phyloP scores from a whole-genome alignment of 371 early-diverging fungal species.

The Mortierella sp. region DNA sequence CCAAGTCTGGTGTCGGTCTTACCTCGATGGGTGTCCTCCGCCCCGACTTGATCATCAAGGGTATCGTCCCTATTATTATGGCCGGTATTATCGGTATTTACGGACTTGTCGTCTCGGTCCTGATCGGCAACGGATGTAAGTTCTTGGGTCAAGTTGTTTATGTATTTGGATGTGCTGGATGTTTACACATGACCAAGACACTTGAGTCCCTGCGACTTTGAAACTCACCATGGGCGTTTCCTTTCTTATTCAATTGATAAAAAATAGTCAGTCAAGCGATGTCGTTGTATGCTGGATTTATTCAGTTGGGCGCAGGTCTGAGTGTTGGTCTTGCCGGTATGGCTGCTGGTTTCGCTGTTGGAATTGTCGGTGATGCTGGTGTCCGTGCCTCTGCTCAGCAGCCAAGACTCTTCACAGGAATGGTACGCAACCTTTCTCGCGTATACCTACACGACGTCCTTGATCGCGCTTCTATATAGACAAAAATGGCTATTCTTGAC shows the following conservation, averaged over 20 bases:
- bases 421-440: slow-evolving; percentile 58
- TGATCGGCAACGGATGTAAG: slow-evolving; percentile 84
- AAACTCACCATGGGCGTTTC: slow-evolving; percentile 13
- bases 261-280: slow-evolving; percentile 59
- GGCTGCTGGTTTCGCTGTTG: slow-evolving; percentile 94
- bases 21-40: slow-evolving; percentile 90
- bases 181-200: background rate
- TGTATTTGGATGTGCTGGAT: background rate
- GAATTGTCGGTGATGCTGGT: slow-evolving; percentile 92
- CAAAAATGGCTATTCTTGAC: background rate
- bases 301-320: slow-evolving; percentile 89
- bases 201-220: background rate
- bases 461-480: background rate
- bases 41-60: slow-evolving; percentile 92
- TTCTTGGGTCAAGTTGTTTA: background rate
- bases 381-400: slow-evolving; percentile 89
- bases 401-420: slow-evolving; percentile 85
- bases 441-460: too few species aligned
- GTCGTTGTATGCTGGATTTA: slow-evolving; percentile 82
- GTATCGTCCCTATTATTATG: slow-evolving; percentile 93
- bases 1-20: slow-evolving; percentile 93
- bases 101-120: slow-evolving; percentile 89
- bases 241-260: background rate
- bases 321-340: slow-evolving; percentile 90
- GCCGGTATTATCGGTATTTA: slow-evolving; percentile 96